A percentile compares a stretch with the other conserved stretches of the same genome.
Evolutionary conservation across 495 filamentous ascomycete species (phyloP).

Genomic region (Chaetomium cochliodes): DNA sequence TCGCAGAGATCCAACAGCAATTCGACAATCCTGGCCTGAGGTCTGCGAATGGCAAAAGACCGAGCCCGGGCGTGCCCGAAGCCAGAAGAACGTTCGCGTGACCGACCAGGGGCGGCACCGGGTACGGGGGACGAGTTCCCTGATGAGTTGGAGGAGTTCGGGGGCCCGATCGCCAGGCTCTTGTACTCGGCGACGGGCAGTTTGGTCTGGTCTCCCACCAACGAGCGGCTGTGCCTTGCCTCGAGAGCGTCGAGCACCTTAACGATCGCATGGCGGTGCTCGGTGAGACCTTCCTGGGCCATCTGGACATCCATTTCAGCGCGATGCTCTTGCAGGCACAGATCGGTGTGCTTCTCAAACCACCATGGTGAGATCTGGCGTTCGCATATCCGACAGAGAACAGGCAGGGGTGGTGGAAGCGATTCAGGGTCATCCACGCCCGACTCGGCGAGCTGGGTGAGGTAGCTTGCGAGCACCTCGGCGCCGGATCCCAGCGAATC

Average conservation of each 20-base stretch:
- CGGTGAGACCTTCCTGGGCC: slow-evolving; percentile 86
- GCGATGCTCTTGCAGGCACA: slow-evolving; percentile 91
- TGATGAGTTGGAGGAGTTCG: slow-evolving; percentile 60
- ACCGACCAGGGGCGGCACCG: slow-evolving; percentile 66
- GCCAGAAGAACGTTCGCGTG: slow-evolving; percentile 76
- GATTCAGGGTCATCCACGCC: slow-evolving; percentile 76
- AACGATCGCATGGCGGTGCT: slow-evolving; percentile 94
- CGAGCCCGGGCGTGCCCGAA: slow-evolving; percentile 72
- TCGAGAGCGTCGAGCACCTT: slow-evolving; percentile 91
- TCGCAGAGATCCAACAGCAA: slow-evolving; percentile 93
- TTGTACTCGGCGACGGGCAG: slow-evolving; percentile 80
- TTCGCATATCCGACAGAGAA: slow-evolving; percentile 96
- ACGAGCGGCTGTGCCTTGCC: slow-evolving; percentile 66
- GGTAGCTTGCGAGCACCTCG: slow-evolving; percentile 88
- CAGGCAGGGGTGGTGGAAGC: slow-evolving; percentile 81
- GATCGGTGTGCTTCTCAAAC: slow-evolving; percentile 98
- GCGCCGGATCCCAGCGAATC: slow-evolving; percentile 92
- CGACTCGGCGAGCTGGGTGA: slow-evolving; percentile 83
- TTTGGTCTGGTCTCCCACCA: slow-evolving; percentile 57
- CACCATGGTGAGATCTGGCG: slow-evolving; percentile 98
- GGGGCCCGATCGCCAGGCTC: slow-evolving; percentile 80
- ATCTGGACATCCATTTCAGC: slow-evolving; percentile 98
- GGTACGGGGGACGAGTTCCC: slow-evolving; percentile 59
- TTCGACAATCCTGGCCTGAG: slow-evolving; percentile 88
- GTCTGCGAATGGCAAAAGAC: slow-evolving; percentile 82